These are phyloP conservation scores for Iberis pinnata DNA, from an alignment of 345 rosid species.

Conservation along the genomic window DNA sequence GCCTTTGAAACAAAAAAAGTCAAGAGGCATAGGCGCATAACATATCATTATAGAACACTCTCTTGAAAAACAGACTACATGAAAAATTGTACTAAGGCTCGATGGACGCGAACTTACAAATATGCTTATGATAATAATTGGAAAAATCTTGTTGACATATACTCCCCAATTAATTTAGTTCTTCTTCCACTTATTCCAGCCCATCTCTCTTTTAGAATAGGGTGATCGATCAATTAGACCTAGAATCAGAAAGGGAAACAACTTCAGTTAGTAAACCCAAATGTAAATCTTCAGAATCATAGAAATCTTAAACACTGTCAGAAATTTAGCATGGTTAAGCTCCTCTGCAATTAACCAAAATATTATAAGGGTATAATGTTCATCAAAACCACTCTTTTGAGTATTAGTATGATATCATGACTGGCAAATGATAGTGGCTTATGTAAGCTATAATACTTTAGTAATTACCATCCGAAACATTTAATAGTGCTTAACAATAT, in stretches of 20 bases:
- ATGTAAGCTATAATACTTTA: too few relatives aligned
- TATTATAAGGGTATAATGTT: too few relatives aligned
- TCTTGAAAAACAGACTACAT: slow-evolving; percentile 12
- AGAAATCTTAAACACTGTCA: neutral
- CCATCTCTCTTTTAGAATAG: slow-evolving; percentile 86
- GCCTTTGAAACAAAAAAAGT: neutral
- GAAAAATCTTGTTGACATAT: slow-evolving; percentile 67
- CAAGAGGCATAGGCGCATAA: neutral
- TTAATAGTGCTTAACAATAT: too few relatives aligned
- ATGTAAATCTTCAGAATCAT: slow-evolving; percentile 12
- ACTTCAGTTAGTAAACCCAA: slow-evolving; percentile 16
- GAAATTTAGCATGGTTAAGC: slow-evolving; percentile 9
- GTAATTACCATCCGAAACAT: too few relatives aligned
- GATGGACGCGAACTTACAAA: slow-evolving; percentile 46
- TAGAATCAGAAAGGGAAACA: slow-evolving; percentile 50
- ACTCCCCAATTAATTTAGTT: slow-evolving; percentile 68
- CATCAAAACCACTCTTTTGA: too few relatives aligned
- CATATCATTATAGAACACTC: slow-evolving; percentile 3
- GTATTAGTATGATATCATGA: too few relatives aligned
- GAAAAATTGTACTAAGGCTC: neutral
- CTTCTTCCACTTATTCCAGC: slow-evolving; percentile 68
- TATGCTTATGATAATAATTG: slow-evolving; percentile 65
- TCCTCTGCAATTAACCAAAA: neutral
- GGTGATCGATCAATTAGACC: slow-evolving; percentile 93
- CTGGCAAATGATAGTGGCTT: too few relatives aligned